These are phyloP conservation scores for Fusarium ramigenum DNA, from an alignment of 2,329 filamentous ascomycete species.

Conservation along the genomic window DNA sequence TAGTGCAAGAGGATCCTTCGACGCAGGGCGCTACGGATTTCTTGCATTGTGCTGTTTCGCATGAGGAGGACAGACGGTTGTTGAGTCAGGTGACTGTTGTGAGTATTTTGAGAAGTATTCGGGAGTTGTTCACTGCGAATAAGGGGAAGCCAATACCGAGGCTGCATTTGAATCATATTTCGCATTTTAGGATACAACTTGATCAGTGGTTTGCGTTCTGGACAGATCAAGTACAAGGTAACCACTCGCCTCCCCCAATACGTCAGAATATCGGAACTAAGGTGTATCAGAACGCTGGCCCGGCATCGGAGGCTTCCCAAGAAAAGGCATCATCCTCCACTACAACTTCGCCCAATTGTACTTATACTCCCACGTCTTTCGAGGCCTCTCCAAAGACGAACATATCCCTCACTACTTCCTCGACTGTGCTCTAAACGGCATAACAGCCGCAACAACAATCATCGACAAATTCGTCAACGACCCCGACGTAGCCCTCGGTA, in stretches of 20 bases:
- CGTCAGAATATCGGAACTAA: neutral
- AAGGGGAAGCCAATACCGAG: constrained; percentile 60
- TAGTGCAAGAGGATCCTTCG: constrained; percentile 64
- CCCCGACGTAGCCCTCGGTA: constrained; percentile 49
- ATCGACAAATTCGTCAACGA: constrained; percentile 54
- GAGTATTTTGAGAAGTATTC: constrained; percentile 63
- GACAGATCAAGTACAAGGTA: constrained; percentile 44
- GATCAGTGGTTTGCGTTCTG: constrained; percentile 50
- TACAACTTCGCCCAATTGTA: constrained; percentile 52
- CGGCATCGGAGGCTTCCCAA: constrained; percentile 48
- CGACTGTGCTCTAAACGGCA: constrained; percentile 41
- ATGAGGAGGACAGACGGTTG: constrained; percentile 62
- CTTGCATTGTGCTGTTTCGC: constrained; percentile 57
- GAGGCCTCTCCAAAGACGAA: constrained; percentile 44
- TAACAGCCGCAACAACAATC: constrained; percentile 51
- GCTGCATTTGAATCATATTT: constrained; percentile 59
- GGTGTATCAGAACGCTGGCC: constrained; percentile 45
- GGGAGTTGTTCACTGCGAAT: constrained; percentile 65
- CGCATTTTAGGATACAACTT: constrained; percentile 45
- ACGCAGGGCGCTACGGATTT: constrained; percentile 66
- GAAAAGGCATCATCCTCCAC: constrained; percentile 50
- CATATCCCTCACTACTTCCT: constrained; percentile 44
- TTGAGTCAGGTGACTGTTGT: constrained; percentile 66
- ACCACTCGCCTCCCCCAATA: too few species aligned
- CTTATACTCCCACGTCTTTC: constrained; percentile 52